Base-by-base conservation (phyloP, 129 eudicot genomes). In the Ambrosia trifida region DNA sequence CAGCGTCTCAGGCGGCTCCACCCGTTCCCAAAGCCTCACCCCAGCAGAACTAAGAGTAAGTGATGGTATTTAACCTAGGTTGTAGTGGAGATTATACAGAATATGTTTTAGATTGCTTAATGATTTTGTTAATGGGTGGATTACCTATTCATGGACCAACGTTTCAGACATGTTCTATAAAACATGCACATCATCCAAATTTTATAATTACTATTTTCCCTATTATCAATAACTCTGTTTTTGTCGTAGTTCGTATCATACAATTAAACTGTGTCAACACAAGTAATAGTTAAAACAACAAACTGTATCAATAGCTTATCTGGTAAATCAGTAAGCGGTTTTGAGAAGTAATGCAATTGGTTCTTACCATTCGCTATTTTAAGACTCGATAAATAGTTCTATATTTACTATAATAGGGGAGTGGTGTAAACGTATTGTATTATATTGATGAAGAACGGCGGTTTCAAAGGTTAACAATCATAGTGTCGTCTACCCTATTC, bases 21-120 rank as follows among this genome's bases (percentile, higher is more conserved):
- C 85, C 97, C 24, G 72, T 76, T 78, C 75, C 91, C 5, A 84
- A 91, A 74, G 76, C 94, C n/a, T 86, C 96, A 5, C 90, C 97
- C 0, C 81, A 83, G 79, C 81, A 83, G 75, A 88, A 93, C 63
- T 85, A 47, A 84, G 47, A 33, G 67, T 67, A 28, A 60, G 71
- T 68, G 62, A 7, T 73, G 75, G 70, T 60, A 11, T 73, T 73
- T 74, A 52, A 57, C 59, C 82, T 75, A 75, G 77, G 64, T 33
- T 69, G 78, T 74, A 49, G 72, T 49, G 5, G 69, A 78, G 79
- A 38, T 70, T 49, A 31, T 62, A 63, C 31, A 13, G 77, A 36
- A 33, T 69, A 24, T 46, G 33, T 54, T 53, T 11, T 49, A n/a
- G 62, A 13, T 30, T 61, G 70, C 76, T 72, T 53, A 13, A 61